Conservation (phyloP, 768 basidiomycete genomes). For the Collybia mongolica region DNA sequence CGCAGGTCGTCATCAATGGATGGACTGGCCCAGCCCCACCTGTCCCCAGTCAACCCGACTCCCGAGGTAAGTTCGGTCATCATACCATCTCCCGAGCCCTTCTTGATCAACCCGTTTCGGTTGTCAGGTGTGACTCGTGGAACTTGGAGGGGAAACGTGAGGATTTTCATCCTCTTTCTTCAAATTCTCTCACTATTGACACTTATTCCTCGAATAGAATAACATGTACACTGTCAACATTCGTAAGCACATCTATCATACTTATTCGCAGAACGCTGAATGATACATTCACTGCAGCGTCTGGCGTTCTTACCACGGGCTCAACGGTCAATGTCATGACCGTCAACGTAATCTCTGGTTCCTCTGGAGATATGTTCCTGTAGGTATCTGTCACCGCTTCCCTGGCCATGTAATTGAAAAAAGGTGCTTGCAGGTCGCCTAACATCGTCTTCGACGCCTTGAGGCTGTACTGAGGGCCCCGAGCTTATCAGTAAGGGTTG, state of each 20-base stretch:
- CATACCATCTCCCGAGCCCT: neutral
- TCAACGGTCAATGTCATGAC: constrained; percentile 24
- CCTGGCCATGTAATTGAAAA: constrained; percentile 12
- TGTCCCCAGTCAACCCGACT: constrained; percentile 29
- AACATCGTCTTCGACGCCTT: constrained; percentile 31
- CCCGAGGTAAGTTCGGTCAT: constrained; percentile 18
- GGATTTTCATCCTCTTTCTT: constrained; percentile 10
- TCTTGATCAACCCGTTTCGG: constrained; percentile 4
- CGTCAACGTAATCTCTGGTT: constrained; percentile 33
- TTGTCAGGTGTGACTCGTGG: constrained; percentile 32
- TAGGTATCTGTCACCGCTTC: constrained; percentile 15
- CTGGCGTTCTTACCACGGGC: constrained; percentile 26
- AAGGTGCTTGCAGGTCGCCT: constrained; percentile 20
- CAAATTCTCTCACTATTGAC: neutral
- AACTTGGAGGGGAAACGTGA: constrained; percentile 35
- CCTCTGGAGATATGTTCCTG: constrained; percentile 30
- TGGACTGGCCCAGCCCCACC: constrained; percentile 29
- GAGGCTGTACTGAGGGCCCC: constrained; percentile 24
- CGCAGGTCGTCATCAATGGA: constrained; percentile 27
- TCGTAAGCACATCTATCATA: constrained; percentile 21
- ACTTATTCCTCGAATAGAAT: constrained; percentile 19
- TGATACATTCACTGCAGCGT: constrained; percentile 17
- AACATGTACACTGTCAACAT: constrained; percentile 33
- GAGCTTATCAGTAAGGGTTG: neutral
- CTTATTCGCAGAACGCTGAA: neutral